Base-by-base conservation (phyloP, 106 monocot species). In the Dioscorea dumetorum region DNA sequence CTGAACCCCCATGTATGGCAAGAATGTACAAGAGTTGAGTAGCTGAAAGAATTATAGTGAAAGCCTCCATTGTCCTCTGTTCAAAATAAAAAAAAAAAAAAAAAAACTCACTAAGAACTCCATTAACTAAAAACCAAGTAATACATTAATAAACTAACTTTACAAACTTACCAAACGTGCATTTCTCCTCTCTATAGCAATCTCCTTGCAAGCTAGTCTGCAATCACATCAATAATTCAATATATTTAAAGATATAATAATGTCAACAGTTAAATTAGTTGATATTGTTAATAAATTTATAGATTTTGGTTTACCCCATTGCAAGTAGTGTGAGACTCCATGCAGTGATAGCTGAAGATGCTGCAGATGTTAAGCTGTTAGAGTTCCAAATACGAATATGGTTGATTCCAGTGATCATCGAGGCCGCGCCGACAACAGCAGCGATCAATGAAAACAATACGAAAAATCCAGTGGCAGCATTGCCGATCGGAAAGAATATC, bases 21-120 rank as follows among this genome's bases (percentile, higher is more conserved):
- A 74, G 33, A 13, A 90, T 72, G 80, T 94, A 94, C 2, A 90
- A 0, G 13, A 94, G 52, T 74, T 94, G 90, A 0, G 93, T 94
- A 17, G 63, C 84, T 5, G 93, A 84, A 60, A 94, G 93, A 24
- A 94, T 86, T 63, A 94, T 90, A 63, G 71, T 20, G 69, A 94
- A 90, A 20, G 84, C 84, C 68, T 94, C 93, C 93, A 94, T 90
- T 56, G 86, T 94, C 75, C 70, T 82, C 93, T 94, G 90, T 53
- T 75, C 73, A 12, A 50, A 63, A 35, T 17, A 34, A 69, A 24
- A 32, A 19, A 24, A 24, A 16, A 34, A 69, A 24, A 32, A 19
- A 24, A 24, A 16, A 16, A 4, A 24, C 48, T 23, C 5, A 50
- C 33, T 63, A 0, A 17, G 5, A 16, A 34, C 3, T 34, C 16